phyloP scores from a whole-genome alignment of 192 early-diverging fungal genomes.

The Ambispora gerdemannii region DNA sequence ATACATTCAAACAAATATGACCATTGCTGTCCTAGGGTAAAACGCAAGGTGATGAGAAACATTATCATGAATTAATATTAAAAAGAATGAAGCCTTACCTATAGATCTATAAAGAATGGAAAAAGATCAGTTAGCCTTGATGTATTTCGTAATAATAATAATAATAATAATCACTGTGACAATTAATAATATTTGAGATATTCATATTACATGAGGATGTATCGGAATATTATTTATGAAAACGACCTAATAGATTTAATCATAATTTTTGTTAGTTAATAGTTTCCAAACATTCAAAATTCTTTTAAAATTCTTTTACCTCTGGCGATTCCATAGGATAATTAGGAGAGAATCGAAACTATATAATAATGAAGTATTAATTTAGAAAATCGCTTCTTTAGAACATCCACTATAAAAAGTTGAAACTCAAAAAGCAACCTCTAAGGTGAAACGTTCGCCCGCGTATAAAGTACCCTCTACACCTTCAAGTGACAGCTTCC shows the following conservation, averaged over 20 bases:
- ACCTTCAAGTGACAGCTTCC: constrained; percentile 61
- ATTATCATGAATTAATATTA: not conserved
- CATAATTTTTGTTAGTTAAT: too few species aligned
- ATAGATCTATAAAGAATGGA: not conserved
- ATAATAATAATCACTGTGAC: too few species aligned
- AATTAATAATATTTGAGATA: too few species aligned
- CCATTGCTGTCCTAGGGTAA: constrained; percentile 79
- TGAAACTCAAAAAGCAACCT: constrained; percentile 46
- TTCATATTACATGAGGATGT: constrained; percentile 66
- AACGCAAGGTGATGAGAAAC: not conserved
- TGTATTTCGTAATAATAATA: too few species aligned
- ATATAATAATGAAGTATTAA: not conserved
- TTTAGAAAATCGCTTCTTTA: not conserved
- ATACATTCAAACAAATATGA: constrained; percentile 95
- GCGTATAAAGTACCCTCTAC: constrained; percentile 66
- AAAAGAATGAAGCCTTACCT: not conserved
- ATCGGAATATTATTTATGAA: constrained; percentile 55
- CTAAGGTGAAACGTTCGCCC: constrained; percentile 47
- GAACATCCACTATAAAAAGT: too few species aligned
- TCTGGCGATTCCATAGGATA: constrained; percentile 76
- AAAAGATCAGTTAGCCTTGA: constrained; percentile 4
- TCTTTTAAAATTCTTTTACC: too few species aligned
- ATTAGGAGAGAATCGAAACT: constrained; percentile 69
- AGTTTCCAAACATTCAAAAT: too few species aligned
- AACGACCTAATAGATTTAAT: constrained; percentile 41